Conservation (phyloP, 2,329 filamentous ascomycete species). For the Sarocladium brachiariae region DNA sequence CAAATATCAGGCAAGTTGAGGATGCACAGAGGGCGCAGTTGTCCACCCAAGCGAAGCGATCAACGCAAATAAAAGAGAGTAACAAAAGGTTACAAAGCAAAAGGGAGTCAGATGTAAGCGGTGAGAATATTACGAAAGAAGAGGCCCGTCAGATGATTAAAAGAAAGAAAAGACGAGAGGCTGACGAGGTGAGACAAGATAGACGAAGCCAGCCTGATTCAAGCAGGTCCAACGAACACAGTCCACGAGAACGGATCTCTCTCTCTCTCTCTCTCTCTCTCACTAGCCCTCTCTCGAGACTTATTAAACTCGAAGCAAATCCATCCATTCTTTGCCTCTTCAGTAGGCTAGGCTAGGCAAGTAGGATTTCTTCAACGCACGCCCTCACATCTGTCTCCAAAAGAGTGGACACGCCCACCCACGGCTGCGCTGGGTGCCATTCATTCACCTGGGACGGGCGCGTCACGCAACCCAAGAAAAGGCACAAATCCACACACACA, state of each 20-base stretch:
- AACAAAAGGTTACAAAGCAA: not conserved
- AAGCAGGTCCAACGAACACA: not conserved
- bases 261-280: no score
- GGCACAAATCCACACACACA: not conserved
- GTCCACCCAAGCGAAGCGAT: conserved; percentile 4
- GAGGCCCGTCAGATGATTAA: not conserved
- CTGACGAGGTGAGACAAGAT: conserved; percentile 5
- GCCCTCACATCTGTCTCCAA: not conserved
- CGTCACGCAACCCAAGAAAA: conserved; percentile 2
- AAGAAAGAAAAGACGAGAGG: conserved; percentile 1
- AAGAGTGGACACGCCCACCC: not conserved
- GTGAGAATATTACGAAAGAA: not conserved
- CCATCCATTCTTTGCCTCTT: not conserved
- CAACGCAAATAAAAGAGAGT: conserved; percentile 2
- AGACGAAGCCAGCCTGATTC: conserved; percentile 6
- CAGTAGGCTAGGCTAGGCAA: not conserved
- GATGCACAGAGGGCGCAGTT: not conserved
- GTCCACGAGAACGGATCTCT: not conserved
- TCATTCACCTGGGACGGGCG: conserved; percentile 5
- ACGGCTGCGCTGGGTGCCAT: not conserved
- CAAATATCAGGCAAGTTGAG: not conserved
- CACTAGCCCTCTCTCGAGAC: no score
- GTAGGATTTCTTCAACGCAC: not conserved
- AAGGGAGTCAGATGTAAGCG: not conserved
- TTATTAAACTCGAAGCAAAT: not conserved